Evolutionary conservation across 2,329 filamentous ascomycete species (phyloP).

Genomic region (Cytospora mali): DNA sequence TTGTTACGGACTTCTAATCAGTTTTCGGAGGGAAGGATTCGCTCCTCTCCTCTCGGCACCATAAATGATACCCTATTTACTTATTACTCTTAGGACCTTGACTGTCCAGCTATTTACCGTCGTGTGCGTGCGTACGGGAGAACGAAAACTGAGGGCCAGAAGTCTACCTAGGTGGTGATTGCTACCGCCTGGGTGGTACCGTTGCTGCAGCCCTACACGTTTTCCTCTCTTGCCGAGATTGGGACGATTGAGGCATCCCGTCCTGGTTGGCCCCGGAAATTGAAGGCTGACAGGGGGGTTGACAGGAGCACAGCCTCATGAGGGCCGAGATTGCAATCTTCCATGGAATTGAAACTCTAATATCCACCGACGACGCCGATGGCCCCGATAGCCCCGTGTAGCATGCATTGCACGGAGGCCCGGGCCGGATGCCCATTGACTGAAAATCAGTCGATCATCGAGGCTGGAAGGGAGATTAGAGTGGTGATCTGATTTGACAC

Average conservation of each 20-base stretch:
- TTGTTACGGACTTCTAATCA: neutral
- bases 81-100: slow-evolving; percentile 34
- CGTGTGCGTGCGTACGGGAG: neutral
- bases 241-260: neutral
- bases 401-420: slow-evolving; percentile 10
- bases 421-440: slow-evolving; percentile 3
- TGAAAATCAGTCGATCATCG: slow-evolving; percentile 13
- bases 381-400: neutral
- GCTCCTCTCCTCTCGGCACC: neutral
- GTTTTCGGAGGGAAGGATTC: neutral
- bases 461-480: slow-evolving; percentile 1
- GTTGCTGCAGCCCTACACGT: slow-evolving; percentile 8
- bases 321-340: slow-evolving; percentile 26
- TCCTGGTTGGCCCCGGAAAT: slow-evolving; percentile 4
- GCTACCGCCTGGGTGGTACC: slow-evolving; percentile 13
- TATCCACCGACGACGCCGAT: neutral
- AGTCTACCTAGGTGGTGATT: neutral
- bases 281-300: slow-evolving; percentile 16
- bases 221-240: too few species aligned
- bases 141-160: neutral
- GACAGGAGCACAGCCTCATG: slow-evolving; percentile 17
- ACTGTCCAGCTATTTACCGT: slow-evolving; percentile 3
- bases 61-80: slow-evolving; percentile 19
- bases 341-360: slow-evolving; percentile 2
- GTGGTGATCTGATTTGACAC: slow-evolving; percentile 12